Conservation (phyloP, 441 rosid species). For the Pelargonium australe region DNA sequence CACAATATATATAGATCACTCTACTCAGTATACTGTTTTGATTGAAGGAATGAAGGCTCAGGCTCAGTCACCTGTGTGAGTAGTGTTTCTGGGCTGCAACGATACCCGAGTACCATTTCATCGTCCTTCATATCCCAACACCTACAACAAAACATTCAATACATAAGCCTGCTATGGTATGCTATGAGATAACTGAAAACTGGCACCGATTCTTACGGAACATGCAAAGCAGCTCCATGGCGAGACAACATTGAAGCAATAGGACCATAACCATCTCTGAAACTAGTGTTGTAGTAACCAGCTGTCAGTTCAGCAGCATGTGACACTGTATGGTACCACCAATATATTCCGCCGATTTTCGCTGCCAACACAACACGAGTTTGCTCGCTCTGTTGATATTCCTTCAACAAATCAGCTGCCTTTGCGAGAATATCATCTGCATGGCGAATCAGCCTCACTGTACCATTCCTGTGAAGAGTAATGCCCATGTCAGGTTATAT, state of each 20-base stretch:
- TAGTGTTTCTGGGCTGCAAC: conserved; percentile 66
- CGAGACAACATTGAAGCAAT: conserved; percentile 57
- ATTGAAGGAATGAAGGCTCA: not conserved
- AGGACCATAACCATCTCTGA: conserved; percentile 65
- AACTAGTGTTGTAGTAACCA: conserved; percentile 61
- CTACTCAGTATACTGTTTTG: too few relatives aligned
- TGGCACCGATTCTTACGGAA: conserved; percentile 34
- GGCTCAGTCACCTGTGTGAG: conserved; percentile 36
- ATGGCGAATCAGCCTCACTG: conserved; percentile 57
- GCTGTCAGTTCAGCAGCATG: conserved; percentile 74
- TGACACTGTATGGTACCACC: conserved; percentile 70
- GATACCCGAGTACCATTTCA: conserved; percentile 45
- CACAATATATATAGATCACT: not conserved
- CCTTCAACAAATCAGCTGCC: conserved; percentile 37
- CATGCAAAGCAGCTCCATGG: conserved; percentile 57
- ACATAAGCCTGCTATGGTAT: not conserved
- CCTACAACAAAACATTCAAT: conserved; percentile 19
- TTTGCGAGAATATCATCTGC: conserved; percentile 59
- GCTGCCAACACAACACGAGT: conserved; percentile 44
- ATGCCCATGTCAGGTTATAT: not conserved
- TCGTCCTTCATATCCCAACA: conserved; percentile 46
- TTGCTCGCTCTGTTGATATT: conserved; percentile 31
- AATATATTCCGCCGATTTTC: conserved; percentile 58
- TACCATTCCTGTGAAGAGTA: conserved; percentile 49
- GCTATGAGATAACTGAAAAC: too few relatives aligned